Conservation (phyloP, 495 filamentous ascomycete genomes). For the Sphaerosporella brunnea region DNA sequence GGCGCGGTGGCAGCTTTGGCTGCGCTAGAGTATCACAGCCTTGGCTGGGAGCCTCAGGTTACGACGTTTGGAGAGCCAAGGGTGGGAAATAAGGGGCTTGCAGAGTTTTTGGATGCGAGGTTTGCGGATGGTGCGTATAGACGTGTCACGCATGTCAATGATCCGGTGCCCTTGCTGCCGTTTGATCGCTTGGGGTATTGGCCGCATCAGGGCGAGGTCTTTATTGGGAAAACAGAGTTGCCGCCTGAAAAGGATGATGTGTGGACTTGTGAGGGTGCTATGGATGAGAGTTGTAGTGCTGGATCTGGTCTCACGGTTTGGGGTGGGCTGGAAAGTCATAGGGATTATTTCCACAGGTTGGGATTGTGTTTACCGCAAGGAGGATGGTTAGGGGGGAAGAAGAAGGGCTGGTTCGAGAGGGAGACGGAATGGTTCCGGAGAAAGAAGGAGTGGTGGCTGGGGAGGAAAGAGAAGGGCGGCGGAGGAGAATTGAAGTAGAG, state of each 20-base stretch:
- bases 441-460: slow-evolving; percentile 28
- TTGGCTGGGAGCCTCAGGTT: slow-evolving; percentile 52
- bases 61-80: slow-evolving; percentile 91
- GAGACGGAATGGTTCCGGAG: no score
- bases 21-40: slow-evolving; percentile 50
- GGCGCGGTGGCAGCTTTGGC: slow-evolving; percentile 84
- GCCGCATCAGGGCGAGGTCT: slow-evolving; percentile 73
- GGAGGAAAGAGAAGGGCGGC: slow-evolving; percentile 14
- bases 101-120: slow-evolving; percentile 31
- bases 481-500: slow-evolving; percentile 7
- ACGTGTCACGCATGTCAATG: slow-evolving; percentile 66
- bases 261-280: slow-evolving; percentile 48
- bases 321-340: slow-evolving; percentile 76
- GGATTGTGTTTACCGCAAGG: slow-evolving; percentile 86
- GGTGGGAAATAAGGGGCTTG: slow-evolving; percentile 59
- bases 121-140: slow-evolving; percentile 50
- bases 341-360: slow-evolving; percentile 90
- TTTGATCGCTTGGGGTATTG: slow-evolving; percentile 71
- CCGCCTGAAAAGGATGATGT: slow-evolving; percentile 51
- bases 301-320: slow-evolving; percentile 44
- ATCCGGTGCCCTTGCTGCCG: slow-evolving; percentile 80
- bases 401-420: no score
- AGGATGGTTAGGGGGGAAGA: no score
- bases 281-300: slow-evolving; percentile 52
- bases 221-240: slow-evolving; percentile 51